These are phyloP conservation scores for Begonia masoniana DNA, from an alignment of 306 rosid genomes.

Conservation along the genomic window DNA sequence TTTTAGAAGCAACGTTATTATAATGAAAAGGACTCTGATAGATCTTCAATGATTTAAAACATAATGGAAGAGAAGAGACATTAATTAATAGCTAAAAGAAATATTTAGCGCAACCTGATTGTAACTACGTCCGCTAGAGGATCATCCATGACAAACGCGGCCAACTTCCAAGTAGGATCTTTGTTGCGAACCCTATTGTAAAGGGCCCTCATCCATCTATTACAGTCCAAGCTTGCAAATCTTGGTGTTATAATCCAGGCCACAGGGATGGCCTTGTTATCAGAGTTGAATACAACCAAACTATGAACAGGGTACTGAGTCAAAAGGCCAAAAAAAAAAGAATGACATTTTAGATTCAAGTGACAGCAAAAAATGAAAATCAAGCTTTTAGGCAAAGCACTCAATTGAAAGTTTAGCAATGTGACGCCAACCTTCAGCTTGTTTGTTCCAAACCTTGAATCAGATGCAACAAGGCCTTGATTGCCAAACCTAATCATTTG, in stretches of 20 bases:
- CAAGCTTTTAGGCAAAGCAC: conserved; percentile 6
- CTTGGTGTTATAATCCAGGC: conserved; percentile 84
- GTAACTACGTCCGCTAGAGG: conserved; percentile 58
- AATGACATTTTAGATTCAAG: conserved; percentile 19
- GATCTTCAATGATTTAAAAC: too few species aligned
- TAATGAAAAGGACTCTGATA: too few species aligned
- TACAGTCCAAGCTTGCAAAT: conserved; percentile 39
- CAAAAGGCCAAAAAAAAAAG: conserved; percentile 15
- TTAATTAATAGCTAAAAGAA: too few species aligned
- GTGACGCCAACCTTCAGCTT: conserved; percentile 61
- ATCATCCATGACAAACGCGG: conserved; percentile 84
- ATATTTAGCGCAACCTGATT: conserved; percentile 41
- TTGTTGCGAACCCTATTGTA: conserved; percentile 66
- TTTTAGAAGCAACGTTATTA: too few species aligned
- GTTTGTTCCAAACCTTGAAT: conserved; percentile 78
- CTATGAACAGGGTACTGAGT: conserved; percentile 71
- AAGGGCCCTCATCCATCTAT: conserved; percentile 96
- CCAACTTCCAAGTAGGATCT: conserved; percentile 74
- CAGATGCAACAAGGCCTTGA: conserved; percentile 63
- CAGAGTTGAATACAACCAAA: conserved; percentile 84
- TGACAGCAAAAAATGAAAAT: conserved; percentile 8
- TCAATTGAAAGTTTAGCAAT: conserved; percentile 4
- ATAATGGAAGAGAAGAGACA: too few species aligned
- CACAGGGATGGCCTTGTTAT: conserved; percentile 81
- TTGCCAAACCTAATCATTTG: conserved; percentile 90